These are phyloP conservation scores for Aspergillus felis DNA, from an alignment of 2,329 filamentous ascomycete genomes.

Conservation along the genomic window DNA sequence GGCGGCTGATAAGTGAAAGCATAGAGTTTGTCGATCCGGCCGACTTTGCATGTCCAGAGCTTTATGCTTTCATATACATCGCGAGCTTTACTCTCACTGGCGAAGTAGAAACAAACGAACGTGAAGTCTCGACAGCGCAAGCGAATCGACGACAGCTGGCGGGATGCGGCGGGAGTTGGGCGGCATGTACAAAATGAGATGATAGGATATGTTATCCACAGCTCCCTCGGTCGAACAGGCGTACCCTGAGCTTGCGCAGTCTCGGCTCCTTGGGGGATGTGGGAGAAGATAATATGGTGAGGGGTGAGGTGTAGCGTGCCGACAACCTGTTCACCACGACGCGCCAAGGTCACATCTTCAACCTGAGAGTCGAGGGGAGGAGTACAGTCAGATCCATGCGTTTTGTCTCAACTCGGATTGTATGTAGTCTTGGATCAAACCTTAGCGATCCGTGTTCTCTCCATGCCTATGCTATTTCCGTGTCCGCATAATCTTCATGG, in stretches of 20 bases:
- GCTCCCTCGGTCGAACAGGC: conserved; percentile 59
- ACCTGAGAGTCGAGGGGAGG: conserved; percentile 31
- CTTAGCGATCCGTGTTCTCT: conserved; percentile 45
- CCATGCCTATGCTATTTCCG: conserved; percentile 37
- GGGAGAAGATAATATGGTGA: conserved; percentile 63
- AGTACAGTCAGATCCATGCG: conserved; percentile 1
- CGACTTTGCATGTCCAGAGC: conserved; percentile 73
- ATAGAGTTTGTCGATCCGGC: conserved; percentile 81
- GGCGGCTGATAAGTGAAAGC: conserved; percentile 82
- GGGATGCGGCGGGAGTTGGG: conserved; percentile 65
- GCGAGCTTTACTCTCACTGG: conserved; percentile 67
- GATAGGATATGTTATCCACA: conserved; percentile 94
- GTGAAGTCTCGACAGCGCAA: conserved; percentile 90
- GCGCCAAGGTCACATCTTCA: conserved; percentile 56
- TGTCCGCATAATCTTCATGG: conserved; percentile 32
- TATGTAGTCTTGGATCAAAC: conserved; percentile 19
- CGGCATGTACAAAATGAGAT: conserved; percentile 76
- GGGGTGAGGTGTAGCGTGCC: conserved; percentile 61
- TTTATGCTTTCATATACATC: conserved; percentile 88
- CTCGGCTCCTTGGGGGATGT: conserved; percentile 44
- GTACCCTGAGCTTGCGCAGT: conserved; percentile 38
- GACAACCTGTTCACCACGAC: conserved; percentile 53
- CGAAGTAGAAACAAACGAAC: conserved; percentile 87
- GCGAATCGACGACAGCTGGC: conserved; percentile 75
- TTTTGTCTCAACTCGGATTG: background rate